Evolutionary conservation across 768 basidiomycete species (phyloP).

Genomic region (Royoungia palumana): DNA sequence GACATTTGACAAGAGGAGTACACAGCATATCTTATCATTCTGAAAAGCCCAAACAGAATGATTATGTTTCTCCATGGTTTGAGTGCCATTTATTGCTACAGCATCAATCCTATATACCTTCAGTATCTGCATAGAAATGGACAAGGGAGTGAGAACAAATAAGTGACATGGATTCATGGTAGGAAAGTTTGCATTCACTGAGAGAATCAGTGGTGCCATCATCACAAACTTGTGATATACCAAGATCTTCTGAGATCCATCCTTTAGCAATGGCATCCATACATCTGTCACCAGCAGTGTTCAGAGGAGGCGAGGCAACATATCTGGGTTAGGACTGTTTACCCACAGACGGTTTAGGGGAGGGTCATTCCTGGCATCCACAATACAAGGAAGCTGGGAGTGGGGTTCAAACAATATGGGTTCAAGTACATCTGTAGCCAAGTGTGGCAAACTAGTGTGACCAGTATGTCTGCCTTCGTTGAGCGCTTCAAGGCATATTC

Average conservation of each 20-base stretch:
- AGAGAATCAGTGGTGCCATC: constrained; percentile 8
- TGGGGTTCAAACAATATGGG: constrained; percentile 1
- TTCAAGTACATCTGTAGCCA: neutral
- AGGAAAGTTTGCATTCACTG: neutral
- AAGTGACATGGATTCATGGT: neutral
- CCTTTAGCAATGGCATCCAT: neutral
- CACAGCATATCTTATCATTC: neutral
- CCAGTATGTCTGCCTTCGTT: constrained; percentile 6
- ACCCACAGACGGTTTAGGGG: constrained; percentile 2
- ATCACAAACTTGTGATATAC: constrained; percentile 7
- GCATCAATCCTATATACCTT: constrained; percentile 2
- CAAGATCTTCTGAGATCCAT: neutral
- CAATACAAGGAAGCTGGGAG: neutral
- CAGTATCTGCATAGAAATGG: neutral
- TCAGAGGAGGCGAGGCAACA: too few species aligned
- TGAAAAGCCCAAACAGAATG: neutral
- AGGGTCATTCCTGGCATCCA: neutral
- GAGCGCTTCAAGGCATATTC: neutral
- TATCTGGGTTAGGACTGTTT: too few species aligned
- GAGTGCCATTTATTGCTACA: constrained; percentile 4
- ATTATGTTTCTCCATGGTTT: neutral
- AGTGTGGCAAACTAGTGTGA: constrained; percentile 1
- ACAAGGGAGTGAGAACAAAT: neutral
- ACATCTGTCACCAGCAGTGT: too few species aligned
- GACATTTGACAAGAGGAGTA: constrained; percentile 4